These are phyloP conservation scores for Dinochytrium kinnereticum DNA, from an alignment of 371 early-diverging fungal genomes.

Conservation along the genomic window DNA sequence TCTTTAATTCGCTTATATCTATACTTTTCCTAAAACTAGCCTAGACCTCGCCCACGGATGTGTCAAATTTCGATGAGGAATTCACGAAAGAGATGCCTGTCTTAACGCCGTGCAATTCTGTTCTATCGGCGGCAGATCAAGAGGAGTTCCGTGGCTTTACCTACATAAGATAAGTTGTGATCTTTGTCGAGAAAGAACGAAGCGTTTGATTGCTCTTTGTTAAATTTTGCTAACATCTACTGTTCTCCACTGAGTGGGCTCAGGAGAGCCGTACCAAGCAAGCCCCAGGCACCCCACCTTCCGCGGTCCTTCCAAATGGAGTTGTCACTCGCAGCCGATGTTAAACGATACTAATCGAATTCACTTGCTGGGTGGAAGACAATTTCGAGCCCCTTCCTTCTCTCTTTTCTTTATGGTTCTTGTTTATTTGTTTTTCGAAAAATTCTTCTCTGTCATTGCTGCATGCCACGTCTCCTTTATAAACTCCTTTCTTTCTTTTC, in stretches of 20 bases:
- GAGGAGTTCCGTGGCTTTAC: conserved; percentile 91
- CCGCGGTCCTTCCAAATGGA: not conserved
- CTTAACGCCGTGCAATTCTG: conserved; percentile 85
- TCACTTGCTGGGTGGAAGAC: no score
- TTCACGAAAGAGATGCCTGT: conserved; percentile 90
- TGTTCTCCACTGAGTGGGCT: conserved; percentile 42
- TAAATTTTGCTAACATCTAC: not conserved
- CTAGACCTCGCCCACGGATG: conserved; percentile 76
- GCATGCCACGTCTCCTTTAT: no score
- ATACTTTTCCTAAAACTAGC: conserved; percentile 8
- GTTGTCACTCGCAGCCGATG: not conserved
- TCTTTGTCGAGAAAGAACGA: not conserved
- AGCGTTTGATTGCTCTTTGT: not conserved
- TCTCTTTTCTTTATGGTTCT: not conserved
- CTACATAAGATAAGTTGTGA: conserved; percentile 61
- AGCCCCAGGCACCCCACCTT: conserved; percentile 11
- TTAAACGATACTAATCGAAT: no score
- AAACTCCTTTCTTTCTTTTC: no score
- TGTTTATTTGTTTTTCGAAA: not conserved
- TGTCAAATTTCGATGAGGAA: conserved; percentile 94
- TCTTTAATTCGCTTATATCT: not conserved
- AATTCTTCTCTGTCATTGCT: not conserved
- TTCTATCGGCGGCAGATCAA: conserved; percentile 79
- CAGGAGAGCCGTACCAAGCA: conserved; percentile 33
- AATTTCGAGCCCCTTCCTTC: not conserved